Evolutionary conservation across 805 yeast genomes (phyloP).

Genomic region (Sungouiella thailandica): DNA sequence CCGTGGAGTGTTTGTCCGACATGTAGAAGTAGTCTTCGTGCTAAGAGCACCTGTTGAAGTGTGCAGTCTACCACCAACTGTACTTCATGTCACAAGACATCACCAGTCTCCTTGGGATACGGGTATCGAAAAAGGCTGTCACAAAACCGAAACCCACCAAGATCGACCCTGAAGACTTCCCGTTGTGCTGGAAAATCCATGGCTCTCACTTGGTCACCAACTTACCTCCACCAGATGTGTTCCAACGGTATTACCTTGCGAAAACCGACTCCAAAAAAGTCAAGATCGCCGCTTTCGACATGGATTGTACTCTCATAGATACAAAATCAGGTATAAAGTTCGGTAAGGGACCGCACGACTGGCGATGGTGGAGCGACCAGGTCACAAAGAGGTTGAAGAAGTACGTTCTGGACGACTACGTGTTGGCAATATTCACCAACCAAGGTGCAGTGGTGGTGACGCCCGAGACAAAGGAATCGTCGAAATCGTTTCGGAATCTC

Average conservation of each 20-base stretch:
- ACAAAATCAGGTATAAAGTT: slow-evolving; percentile 62
- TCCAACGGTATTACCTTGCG: slow-evolving; percentile 1
- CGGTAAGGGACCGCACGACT: slow-evolving; percentile 59
- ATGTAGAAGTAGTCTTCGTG: too few relatives aligned
- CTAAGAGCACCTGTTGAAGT: too few relatives aligned
- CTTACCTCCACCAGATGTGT: slow-evolving; percentile 23
- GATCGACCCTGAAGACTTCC: not conserved
- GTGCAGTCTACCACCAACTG: not conserved
- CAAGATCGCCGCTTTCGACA: slow-evolving; percentile 70
- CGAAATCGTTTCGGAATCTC: slow-evolving; percentile 38
- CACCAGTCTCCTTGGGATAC: not conserved
- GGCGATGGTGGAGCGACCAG: slow-evolving; percentile 50
- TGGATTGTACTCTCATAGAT: slow-evolving; percentile 72
- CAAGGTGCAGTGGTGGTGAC: slow-evolving; percentile 66
- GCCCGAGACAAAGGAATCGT: slow-evolving; percentile 6
- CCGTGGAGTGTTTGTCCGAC: slow-evolving; percentile 25
- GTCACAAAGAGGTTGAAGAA: slow-evolving; percentile 16
- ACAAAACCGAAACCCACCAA: too few relatives aligned
- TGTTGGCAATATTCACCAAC: slow-evolving; percentile 74
- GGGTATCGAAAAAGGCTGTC: not conserved
- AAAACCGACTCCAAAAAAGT: slow-evolving; percentile 5
- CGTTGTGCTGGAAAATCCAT: slow-evolving; percentile 24
- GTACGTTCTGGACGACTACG: slow-evolving; percentile 23
- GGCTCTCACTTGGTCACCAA: slow-evolving; percentile 43
- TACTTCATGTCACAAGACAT: not conserved